These are phyloP conservation scores for Hemileccinum rubropunctum DNA, from an alignment of 768 basidiomycete genomes.

Conservation along the genomic window DNA sequence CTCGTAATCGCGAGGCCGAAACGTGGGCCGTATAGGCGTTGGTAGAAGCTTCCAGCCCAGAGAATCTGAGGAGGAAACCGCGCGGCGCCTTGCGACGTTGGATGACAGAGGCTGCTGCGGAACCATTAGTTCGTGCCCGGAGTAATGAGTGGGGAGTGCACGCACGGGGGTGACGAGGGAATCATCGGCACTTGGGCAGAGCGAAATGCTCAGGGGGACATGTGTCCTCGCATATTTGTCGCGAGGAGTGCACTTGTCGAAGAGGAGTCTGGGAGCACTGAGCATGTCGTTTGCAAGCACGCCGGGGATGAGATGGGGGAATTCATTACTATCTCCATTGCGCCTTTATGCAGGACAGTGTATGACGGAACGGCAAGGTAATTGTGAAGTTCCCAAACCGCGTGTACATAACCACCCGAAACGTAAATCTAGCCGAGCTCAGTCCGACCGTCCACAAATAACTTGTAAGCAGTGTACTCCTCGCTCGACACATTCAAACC, in stretches of 20 bases:
- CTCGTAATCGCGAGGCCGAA: constrained; percentile 34
- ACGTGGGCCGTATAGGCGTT: constrained; percentile 33
- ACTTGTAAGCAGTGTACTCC: too few relatives aligned
- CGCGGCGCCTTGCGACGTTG: constrained; percentile 26
- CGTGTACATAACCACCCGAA: constrained; percentile 5
- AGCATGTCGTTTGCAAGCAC: constrained; percentile 10
- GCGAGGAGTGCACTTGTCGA: constrained; percentile 34
- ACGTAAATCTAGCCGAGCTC: constrained; percentile 27
- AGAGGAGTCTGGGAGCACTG: constrained; percentile 26
- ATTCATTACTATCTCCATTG: constrained; percentile 2
- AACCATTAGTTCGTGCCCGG: neutral
- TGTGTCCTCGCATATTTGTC: constrained; percentile 34
- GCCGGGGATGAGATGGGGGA: neutral
- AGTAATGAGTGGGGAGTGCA: neutral
- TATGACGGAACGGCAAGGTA: constrained; percentile 15
- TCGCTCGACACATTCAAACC: neutral
- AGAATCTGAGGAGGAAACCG: constrained; percentile 32
- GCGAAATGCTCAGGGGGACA: constrained; percentile 24
- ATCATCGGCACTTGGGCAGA: constrained; percentile 29
- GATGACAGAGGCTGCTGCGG: constrained; percentile 16
- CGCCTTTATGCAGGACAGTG: constrained; percentile 22
- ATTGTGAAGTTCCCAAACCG: constrained; percentile 14
- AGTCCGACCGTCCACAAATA: constrained; percentile 3
- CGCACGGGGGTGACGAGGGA: constrained; percentile 24
- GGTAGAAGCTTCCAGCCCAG: constrained; percentile 32